These are phyloP conservation scores for Nakaseomyces kungkrabaensis DNA, from an alignment of 1,139 yeast species.

Conservation along the genomic window DNA sequence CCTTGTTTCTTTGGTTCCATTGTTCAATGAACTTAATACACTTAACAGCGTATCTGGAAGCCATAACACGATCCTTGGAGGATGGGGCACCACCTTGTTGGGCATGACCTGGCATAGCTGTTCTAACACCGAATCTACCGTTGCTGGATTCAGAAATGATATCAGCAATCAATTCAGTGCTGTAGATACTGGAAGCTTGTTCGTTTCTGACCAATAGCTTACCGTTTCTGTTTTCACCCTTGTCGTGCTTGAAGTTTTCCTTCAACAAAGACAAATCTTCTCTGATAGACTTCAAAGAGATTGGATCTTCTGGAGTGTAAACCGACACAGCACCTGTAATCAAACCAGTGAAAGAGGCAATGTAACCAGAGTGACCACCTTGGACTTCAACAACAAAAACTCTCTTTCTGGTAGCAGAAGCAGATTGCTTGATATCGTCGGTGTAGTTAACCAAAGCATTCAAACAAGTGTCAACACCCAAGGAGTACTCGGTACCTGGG, in stretches of 20 bases:
- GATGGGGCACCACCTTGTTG: slow-evolving; percentile 98
- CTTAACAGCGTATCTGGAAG: slow-evolving; percentile 80
- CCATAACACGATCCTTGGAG: slow-evolving; percentile 87
- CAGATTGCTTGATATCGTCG: slow-evolving; percentile 70
- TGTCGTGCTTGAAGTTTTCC: slow-evolving; percentile 46
- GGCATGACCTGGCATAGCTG: slow-evolving; percentile 96
- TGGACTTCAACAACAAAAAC: slow-evolving; percentile 79
- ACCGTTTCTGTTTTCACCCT: slow-evolving; percentile 63
- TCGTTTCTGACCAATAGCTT: slow-evolving; percentile 79
- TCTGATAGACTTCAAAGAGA: slow-evolving; percentile 46
- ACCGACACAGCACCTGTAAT: slow-evolving; percentile 68
- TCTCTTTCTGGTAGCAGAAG: slow-evolving; percentile 68
- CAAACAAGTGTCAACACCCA: slow-evolving; percentile 73
- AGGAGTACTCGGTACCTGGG: slow-evolving; percentile 74
- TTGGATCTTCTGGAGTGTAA: slow-evolving; percentile 66
- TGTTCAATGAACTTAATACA: slow-evolving; percentile 81
- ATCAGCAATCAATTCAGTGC: slow-evolving; percentile 73
- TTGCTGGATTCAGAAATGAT: slow-evolving; percentile 71
- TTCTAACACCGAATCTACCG: slow-evolving; percentile 77
- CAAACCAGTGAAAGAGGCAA: slow-evolving; percentile 60
- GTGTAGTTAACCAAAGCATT: slow-evolving; percentile 66
- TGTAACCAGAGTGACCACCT: slow-evolving; percentile 76
- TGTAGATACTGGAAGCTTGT: slow-evolving; percentile 70
- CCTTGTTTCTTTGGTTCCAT: slow-evolving; percentile 30
- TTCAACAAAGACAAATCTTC: slow-evolving; percentile 51